Conservation (phyloP, 208 protist genomes). For the Spongospora subterranea region DNA sequence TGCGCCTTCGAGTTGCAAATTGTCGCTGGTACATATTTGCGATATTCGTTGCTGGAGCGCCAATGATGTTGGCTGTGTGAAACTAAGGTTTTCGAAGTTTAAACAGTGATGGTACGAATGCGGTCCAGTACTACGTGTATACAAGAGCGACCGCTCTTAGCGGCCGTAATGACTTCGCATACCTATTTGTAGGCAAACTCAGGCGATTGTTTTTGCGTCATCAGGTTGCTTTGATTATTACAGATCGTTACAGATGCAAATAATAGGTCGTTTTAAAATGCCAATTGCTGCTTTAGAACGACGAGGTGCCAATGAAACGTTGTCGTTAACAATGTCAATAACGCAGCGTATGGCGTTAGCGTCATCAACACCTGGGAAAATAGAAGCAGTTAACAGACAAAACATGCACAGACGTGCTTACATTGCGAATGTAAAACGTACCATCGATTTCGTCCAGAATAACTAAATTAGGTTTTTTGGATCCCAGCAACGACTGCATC, state of each 20-base stretch:
- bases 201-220: neutral
- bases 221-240: neutral
- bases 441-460: slow-evolving; percentile 44
- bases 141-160: neutral
- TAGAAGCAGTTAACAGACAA: neutral
- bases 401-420: neutral
- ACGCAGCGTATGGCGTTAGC: neutral
- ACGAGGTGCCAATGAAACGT: neutral
- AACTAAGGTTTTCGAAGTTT: neutral
- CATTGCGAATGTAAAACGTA: too few species aligned
- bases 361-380: neutral
- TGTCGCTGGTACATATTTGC: neutral
- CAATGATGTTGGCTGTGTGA: neutral
- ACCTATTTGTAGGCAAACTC: neutral
- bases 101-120: too few species aligned
- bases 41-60: neutral
- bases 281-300: neutral
- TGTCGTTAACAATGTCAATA: slow-evolving; percentile 6
- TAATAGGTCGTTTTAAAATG: slow-evolving; percentile 5
- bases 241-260: slow-evolving; percentile 55
- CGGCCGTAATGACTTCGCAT: slow-evolving; percentile 5
- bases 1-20: neutral
- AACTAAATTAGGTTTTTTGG: neutral
- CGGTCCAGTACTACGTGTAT: neutral
- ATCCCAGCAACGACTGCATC: neutral